Conservation (phyloP, 2,329 filamentous ascomycete species). For the Colletotrichum musicola region DNA sequence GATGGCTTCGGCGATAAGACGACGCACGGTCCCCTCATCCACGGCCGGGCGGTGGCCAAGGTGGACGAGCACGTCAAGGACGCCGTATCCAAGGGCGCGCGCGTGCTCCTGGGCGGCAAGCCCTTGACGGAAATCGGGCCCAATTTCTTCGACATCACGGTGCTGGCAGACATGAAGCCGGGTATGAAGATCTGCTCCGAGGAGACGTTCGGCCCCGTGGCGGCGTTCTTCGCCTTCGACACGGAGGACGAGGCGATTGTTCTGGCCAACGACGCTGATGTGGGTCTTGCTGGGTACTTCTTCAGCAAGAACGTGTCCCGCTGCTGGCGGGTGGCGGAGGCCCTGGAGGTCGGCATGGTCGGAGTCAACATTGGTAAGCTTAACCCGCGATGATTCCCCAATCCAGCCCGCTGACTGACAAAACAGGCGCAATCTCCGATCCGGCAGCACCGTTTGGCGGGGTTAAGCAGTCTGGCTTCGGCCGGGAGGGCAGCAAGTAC, state of each 20-base stretch:
- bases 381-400: background rate
- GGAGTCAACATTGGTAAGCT: constrained; percentile 64
- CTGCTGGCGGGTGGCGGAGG: constrained; percentile 62
- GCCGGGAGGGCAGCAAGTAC: constrained; percentile 59
- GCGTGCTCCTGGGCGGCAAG: constrained; percentile 71
- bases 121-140: constrained; percentile 51
- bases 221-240: constrained; percentile 57
- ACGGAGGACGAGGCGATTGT: constrained; percentile 56
- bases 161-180: constrained; percentile 57
- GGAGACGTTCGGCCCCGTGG: constrained; percentile 62
- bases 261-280: constrained; percentile 66
- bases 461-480: constrained; percentile 62
- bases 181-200: constrained; percentile 61
- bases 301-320: constrained; percentile 70
- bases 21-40: constrained; percentile 81
- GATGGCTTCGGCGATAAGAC: constrained; percentile 78
- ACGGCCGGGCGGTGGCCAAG: constrained; percentile 76
- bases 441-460: constrained; percentile 60
- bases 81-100: constrained; percentile 78
- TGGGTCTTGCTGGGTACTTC: constrained; percentile 72
- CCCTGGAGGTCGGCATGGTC: constrained; percentile 72
- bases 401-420: background rate
- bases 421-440: constrained; percentile 47
- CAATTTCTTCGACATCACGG: constrained; percentile 60
- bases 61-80: constrained; percentile 77